Percentiles rank a stretch among this genome's conserved stretches.
Conservation (phyloP, 306 rosid genomes). For the Quercus bicolor region DNA sequence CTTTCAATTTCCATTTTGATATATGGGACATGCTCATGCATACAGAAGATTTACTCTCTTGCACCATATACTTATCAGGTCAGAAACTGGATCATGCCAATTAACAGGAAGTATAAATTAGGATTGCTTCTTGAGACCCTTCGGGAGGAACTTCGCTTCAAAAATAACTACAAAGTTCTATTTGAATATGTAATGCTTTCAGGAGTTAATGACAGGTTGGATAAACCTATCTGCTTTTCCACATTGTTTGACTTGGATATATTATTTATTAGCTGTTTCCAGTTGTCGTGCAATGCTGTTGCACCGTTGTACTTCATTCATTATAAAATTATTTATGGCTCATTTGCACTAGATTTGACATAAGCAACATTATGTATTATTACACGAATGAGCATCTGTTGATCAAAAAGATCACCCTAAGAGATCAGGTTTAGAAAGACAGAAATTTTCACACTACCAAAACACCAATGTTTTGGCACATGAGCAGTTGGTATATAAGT, state of each 20-base stretch:
- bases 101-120: slow-evolving; percentile 79
- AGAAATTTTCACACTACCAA: neutral
- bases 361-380: neutral
- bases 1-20: slow-evolving; percentile 10
- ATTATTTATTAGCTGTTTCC: neutral
- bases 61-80: slow-evolving; percentile 46
- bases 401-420: neutral
- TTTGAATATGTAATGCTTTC: slow-evolving; percentile 94
- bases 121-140: slow-evolving; percentile 73
- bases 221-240: slow-evolving; percentile 1
- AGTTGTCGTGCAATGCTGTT: neutral
- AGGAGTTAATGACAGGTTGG: slow-evolving; percentile 81
- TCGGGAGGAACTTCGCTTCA: slow-evolving; percentile 61
- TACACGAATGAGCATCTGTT: neutral
- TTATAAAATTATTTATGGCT: neutral
- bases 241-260: slow-evolving; percentile 22
- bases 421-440: neutral
- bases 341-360: neutral
- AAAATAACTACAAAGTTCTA: slow-evolving; percentile 71
- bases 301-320: neutral
- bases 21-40: slow-evolving; percentile 6
- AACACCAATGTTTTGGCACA: neutral
- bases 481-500: neutral
- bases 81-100: slow-evolving; percentile 97
- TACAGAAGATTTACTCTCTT: slow-evolving; percentile 16